Base-by-base conservation (phyloP, 257 asterid species). In the Thymus mandschuricus region DNA sequence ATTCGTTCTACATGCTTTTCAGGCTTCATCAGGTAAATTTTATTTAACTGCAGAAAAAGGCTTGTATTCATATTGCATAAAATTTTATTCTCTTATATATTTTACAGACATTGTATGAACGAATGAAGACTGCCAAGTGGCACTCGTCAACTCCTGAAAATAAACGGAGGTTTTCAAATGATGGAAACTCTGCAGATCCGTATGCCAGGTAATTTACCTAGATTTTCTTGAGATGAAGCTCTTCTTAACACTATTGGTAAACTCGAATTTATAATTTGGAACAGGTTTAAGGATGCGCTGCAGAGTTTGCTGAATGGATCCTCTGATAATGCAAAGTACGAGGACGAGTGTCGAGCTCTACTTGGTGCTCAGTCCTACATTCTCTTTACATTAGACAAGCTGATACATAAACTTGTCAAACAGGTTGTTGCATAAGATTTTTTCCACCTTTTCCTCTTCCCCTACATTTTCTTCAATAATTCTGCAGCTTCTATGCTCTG, bases 271-370 rank as follows among this genome's bases (percentile, higher is more conserved):
- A 13, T 64, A 75, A 31, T 46, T 49, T 80, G 79, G 50, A 75
- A 48, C 92, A 95, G 98, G 77, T 87, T 95, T 80, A 89, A 82
- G 87, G 85, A 76, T 77, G 91, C 96, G n/a, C 91, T 95, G 51
- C 78, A 80, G 73, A 90, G 74, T 79, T 83, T 92, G 73, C 86
- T 95, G 66, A 88, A 85, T 74, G 99, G 99, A 49, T 83, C 96
- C 74, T 86, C 86, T 72, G 98, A 92, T 79, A 87, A 84, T 63
- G 76, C 96, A 38, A 95, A 87, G 85, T 95, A 84, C 69, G 99
- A 95, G 81, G 99, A 95, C 76, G 99, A 95, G 75, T 95, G 99
- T 66, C 89, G 97, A 60, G 87, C 97, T 72, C 84, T 92, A 61
- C 79, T 95, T 64, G 98, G 99, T 68, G 83, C 98, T 79, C 97